Evolutionary conservation across 441 rosid species (phyloP).

Genomic region (Bruguiera hainesii): DNA sequence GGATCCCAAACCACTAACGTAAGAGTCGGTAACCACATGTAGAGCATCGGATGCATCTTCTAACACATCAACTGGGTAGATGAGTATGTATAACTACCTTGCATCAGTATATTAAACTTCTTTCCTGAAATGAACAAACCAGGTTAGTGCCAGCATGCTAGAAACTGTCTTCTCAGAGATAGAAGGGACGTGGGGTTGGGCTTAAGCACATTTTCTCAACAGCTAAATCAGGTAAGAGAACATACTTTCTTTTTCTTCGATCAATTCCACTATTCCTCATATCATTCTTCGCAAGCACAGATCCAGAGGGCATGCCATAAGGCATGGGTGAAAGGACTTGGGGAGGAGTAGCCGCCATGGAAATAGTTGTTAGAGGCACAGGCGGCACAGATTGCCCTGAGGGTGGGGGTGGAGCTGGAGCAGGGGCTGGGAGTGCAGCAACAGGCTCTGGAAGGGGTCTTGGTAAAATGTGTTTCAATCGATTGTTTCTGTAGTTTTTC

Average conservation of each 20-base stretch:
- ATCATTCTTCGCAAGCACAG: conserved; percentile 58
- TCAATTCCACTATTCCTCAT: conserved; percentile 62
- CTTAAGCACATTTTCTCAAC: background rate
- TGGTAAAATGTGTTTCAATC: conserved; percentile 86
- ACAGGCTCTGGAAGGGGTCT: conserved; percentile 86
- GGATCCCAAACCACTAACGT: background rate
- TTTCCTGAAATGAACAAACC: conserved; percentile 40
- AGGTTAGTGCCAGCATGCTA: conserved; percentile 14
- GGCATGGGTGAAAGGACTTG: conserved; percentile 80
- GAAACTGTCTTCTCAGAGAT: background rate
- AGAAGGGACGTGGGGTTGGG: background rate
- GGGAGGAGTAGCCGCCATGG: conserved; percentile 46
- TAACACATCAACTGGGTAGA: background rate
- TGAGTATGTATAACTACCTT: conserved; percentile 18
- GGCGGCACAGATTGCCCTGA: conserved; percentile 43
- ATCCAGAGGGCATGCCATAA: conserved; percentile 54
- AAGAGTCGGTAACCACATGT: background rate
- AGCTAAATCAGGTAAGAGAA: conserved; percentile 11
- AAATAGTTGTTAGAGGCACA: conserved; percentile 39
- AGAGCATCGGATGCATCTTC: background rate
- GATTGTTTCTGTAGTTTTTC: conserved; percentile 94
- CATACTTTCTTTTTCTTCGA: conserved; percentile 84
- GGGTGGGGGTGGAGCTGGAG: conserved; percentile 40
- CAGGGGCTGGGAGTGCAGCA: conserved; percentile 41
- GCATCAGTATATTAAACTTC: conserved; percentile 28